Evolutionary conservation across 1,284 basidiomycete species (phyloP), one percentile per base, ranked within the genome.

Genomic region (Vanrija humicola): DNA sequence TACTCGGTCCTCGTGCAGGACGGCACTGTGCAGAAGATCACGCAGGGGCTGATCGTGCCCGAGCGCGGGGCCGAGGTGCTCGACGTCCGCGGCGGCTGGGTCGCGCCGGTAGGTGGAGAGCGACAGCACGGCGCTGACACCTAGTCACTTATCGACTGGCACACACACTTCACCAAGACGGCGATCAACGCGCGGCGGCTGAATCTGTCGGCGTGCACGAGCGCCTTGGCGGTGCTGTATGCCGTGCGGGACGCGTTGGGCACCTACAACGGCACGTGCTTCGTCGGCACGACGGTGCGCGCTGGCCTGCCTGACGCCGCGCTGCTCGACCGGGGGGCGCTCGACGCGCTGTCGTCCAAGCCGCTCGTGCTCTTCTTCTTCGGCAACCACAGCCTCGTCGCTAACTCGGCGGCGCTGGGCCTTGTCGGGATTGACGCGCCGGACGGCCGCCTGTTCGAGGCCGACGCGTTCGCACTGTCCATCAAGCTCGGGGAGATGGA

Each of bases 91-190:
- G 38, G 38, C 47, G 50, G 47, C 18, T 43, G 55, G 34, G 34
- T 34, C 34, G 34, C 34, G 34, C 34, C 34, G 6, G 28, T 47
- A 28, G 21, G 21, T 23, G 3, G 21, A 23, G 3, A 5, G 21
- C 21, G 21, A 23, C 21, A 5, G 21, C 21, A 23, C 21, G 3
- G 21, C 21, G 21, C 28, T 28, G 28, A 28, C 38, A 18, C 28
- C 28, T 6, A 28, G 34, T 34, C 34, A 1, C 43, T 70, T 29
- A 56, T 67, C 14, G 68, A 70, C 50, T 56, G 56, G 46, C 68
- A 70, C 53, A 63, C 61, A 6, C 68, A 70, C 50, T 65, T 63
- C 34, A 55, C 59, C 10, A 50, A 62, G 18, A 64, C 61, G 55
- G 59, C 66, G 21, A 51, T 65, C n/a, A 57, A 54, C 16, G 21